Evolutionary conservation across 2,329 filamentous ascomycete species (phyloP).

Genomic region (Paracorniculantispora psalliotae): DNA sequence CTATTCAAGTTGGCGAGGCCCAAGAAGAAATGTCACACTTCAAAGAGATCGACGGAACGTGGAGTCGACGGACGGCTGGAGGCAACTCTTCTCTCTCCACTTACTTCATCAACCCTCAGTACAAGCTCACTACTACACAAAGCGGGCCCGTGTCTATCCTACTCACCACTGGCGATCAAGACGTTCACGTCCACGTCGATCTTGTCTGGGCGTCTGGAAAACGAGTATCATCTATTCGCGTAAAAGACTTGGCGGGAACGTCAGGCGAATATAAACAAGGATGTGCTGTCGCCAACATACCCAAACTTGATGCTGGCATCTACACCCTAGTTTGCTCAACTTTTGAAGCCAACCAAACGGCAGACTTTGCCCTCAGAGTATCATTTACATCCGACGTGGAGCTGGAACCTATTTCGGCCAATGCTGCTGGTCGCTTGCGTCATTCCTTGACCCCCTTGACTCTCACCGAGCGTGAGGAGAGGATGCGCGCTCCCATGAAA

Average conservation of each 20-base stretch:
- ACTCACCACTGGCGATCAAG: constrained; percentile 60
- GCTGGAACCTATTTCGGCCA: constrained; percentile 59
- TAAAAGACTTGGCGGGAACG: constrained; percentile 73
- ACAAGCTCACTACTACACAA: constrained; percentile 55
- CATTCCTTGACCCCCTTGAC: constrained; percentile 53
- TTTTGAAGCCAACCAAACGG: constrained; percentile 74
- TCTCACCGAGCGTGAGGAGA: constrained; percentile 40
- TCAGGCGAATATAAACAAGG: constrained; percentile 86
- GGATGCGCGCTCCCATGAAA: constrained; percentile 35
- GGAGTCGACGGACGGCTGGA: constrained; percentile 76
- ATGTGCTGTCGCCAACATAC: constrained; percentile 64
- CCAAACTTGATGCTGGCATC: constrained; percentile 58
- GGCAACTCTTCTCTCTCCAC: constrained; percentile 72
- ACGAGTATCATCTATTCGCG: constrained; percentile 63
- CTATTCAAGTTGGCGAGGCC: constrained; percentile 59
- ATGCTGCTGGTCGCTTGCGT: constrained; percentile 69
- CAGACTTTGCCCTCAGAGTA: constrained; percentile 70
- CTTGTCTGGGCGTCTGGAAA: constrained; percentile 72
- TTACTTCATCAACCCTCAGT: constrained; percentile 88
- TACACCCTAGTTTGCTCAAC: constrained; percentile 92
- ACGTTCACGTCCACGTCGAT: constrained; percentile 78
- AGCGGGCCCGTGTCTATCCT: constrained; percentile 65
- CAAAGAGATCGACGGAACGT: constrained; percentile 58
- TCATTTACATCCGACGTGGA: constrained; percentile 54
- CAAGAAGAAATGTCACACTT: constrained; percentile 53